Percentiles rank a stretch among this genome's conserved stretches.
Conservation (phyloP, 1,139 yeast species). For the Arxiozyma slooffiae region DNA sequence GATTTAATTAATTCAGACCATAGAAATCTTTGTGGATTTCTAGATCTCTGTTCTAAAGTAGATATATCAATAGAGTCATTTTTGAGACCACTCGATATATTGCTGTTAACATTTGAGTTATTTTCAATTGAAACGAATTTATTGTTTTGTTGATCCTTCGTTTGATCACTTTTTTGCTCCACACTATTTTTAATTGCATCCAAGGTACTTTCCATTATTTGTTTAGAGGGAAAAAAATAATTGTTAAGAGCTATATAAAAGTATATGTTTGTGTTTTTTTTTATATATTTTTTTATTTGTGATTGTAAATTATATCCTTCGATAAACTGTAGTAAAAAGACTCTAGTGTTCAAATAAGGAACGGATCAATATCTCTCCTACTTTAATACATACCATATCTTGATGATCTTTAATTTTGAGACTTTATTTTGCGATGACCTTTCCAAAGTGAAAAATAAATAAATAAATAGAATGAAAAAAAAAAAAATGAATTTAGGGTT, state of each 20-base stretch:
- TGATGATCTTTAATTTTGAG: too few species aligned
- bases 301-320: not conserved
- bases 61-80: conserved; percentile 6
- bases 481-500: not conserved
- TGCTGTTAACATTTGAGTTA: not conserved
- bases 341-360: not conserved
- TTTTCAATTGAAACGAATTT: not conserved
- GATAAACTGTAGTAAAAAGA: too few species aligned
- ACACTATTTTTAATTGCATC: conserved; percentile 4
- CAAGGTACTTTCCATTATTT: conserved; percentile 1
- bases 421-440: not conserved
- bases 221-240: not conserved
- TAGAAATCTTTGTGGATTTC: conserved; percentile 54
- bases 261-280: too few species aligned
- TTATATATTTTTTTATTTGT: too few species aligned
- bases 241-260: too few species aligned
- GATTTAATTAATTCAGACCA: conserved; percentile 45
- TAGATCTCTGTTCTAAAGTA: conserved; percentile 34
- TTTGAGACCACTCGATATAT: not conserved
- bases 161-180: conserved; percentile 1
- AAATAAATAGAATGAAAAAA: too few species aligned
- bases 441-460: not conserved
- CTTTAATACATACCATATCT: too few species aligned
- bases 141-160: not conserved
- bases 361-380: too few species aligned